Conservation (phyloP, 306 rosid genomes). For the Inga laurina region DNA sequence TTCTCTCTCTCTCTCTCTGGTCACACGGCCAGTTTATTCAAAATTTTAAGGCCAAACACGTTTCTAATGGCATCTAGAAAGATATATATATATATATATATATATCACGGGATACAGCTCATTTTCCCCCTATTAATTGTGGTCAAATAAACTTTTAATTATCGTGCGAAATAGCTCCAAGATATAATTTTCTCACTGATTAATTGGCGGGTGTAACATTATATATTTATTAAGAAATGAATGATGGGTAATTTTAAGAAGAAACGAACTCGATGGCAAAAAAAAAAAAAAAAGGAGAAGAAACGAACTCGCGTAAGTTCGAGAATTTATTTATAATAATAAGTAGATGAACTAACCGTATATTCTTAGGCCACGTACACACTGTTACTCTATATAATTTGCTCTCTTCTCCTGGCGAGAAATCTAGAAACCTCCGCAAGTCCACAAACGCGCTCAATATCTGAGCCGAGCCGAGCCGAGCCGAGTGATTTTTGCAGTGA, state of each 20-base stretch:
- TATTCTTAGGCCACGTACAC: neutral
- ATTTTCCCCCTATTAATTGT: no score
- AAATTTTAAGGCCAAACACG: neutral
- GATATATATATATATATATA: no score
- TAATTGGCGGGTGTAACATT: no score
- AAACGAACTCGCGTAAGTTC: neutral
- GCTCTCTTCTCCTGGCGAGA: neutral
- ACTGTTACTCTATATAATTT: no score
- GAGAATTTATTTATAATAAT: neutral
- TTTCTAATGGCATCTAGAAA: neutral
- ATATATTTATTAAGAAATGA: neutral
- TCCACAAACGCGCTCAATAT: neutral
- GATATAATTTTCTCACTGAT: no score
- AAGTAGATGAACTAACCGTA: neutral
- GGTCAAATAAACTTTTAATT: no score
- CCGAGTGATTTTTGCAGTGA: neutral
- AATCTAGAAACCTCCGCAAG: neutral
- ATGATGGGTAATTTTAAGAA: neutral
- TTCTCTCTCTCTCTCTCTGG: no score
- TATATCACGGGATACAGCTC: neutral
- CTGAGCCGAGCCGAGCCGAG: neutral
- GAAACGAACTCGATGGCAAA: neutral
- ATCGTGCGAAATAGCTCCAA: no score
- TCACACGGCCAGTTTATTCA: neutral
- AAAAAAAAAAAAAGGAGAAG: no score